Percentiles rank a stretch among this genome's conserved stretches.
Conservation (phyloP, 2,329 filamentous ascomycete species). For the Aspergillus pseudotamarii region DNA sequence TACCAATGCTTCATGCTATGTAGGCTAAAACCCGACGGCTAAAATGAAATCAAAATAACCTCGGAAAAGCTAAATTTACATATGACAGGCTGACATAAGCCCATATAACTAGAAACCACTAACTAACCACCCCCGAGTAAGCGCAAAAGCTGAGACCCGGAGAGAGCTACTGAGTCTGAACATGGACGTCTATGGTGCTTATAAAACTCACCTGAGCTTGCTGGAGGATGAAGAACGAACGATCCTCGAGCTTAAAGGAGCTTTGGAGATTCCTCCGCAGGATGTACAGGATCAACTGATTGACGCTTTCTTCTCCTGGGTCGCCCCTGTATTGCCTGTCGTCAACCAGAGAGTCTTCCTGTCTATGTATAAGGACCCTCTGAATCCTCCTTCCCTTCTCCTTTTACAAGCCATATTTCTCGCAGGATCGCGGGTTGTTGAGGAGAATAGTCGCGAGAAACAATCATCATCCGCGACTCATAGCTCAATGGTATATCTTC, state of each 20-base stretch:
- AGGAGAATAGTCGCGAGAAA: too few species aligned
- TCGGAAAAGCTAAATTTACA: not conserved
- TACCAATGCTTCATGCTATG: too few species aligned
- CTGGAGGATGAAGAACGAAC: not conserved
- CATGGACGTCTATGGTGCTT: not conserved
- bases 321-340: not conserved
- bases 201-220: not conserved
- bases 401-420: too few species aligned
- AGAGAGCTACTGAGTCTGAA: not conserved
- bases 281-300: not conserved
- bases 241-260: not conserved
- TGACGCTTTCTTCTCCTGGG: not conserved
- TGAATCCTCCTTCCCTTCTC: not conserved
- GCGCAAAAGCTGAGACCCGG: not conserved
- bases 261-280: not conserved
- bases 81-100: not conserved
- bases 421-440: too few species aligned
- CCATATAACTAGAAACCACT: not conserved
- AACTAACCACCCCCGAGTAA: not conserved
- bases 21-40: too few species aligned
- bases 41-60: not conserved
- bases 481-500: too few species aligned
- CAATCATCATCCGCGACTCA: too few species aligned
- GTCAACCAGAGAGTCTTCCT: not conserved
- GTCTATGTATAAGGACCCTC: not conserved